Evolutionary conservation across 495 filamentous ascomycete species (phyloP).

Genomic region (Lasiosphaeris hirsuta): DNA sequence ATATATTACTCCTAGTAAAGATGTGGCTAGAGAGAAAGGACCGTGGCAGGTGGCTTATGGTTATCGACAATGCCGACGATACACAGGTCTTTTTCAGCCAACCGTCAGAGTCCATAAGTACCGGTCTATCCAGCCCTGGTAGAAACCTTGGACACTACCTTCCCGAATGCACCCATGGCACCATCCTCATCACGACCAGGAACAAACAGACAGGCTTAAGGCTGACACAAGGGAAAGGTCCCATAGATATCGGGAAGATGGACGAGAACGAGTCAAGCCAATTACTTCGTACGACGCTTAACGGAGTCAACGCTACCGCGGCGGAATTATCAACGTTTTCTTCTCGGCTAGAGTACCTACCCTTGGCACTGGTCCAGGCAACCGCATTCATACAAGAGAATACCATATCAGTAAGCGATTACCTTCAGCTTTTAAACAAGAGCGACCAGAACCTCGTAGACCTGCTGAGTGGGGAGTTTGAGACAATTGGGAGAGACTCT

Average conservation of each 20-base stretch:
- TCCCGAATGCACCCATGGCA: constrained; percentile 34
- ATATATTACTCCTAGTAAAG: not conserved
- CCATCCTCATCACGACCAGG: constrained; percentile 41
- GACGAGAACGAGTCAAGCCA: constrained; percentile 23
- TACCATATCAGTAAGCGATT: constrained; percentile 24
- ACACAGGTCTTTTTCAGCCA: constrained; percentile 30
- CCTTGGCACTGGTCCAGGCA: constrained; percentile 51
- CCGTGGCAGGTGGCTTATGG: constrained; percentile 42
- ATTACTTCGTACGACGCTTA: constrained; percentile 17
- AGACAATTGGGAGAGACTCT: constrained; percentile 26
- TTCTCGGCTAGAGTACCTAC: constrained; percentile 37
- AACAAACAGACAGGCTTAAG: constrained; percentile 30
- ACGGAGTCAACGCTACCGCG: not conserved
- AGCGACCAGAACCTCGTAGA: constrained; percentile 18
- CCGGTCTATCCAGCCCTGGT: not conserved
- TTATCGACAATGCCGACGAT: constrained; percentile 54
- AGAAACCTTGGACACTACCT: constrained; percentile 27
- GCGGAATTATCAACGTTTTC: constrained; percentile 28
- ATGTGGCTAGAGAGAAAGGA: not conserved
- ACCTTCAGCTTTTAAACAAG: constrained; percentile 32
- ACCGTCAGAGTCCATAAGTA: not conserved
- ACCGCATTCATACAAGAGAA: constrained; percentile 48
- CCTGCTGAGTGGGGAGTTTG: constrained; percentile 26
- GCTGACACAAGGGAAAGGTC: constrained; percentile 13
- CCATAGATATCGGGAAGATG: constrained; percentile 33